Base-by-base conservation (phyloP, 2,329 filamentous ascomycete genomes). In the Cladosporium oxysporum region DNA sequence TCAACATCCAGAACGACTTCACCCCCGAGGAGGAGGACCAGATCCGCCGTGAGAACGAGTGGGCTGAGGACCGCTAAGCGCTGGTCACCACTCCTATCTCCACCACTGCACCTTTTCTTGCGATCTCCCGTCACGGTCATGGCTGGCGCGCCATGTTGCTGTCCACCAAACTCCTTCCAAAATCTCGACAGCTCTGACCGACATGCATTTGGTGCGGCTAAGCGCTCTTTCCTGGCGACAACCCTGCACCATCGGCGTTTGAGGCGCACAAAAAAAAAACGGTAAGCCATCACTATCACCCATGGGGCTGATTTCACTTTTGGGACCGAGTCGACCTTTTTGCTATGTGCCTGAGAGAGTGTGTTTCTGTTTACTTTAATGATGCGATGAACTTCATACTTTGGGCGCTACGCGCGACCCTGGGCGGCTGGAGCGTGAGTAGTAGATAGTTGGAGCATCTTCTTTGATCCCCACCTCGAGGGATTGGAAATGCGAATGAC, bases 1-100 rank as follows among this genome's bases (percentile, higher is more conserved):
- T 99, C 85, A 99, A 99, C 83, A 99, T 99, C 76, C 95, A 96
- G 76, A 99, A 99, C 75, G 95, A 99, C 80, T 99, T 99, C 83
- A 98, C 95, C 0, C 92, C 94, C 2, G 95, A 99, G 81, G 95
- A 99, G 83, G 95, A 99, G 81, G 95, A 99, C 77, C 95, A 99
- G 85, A 99, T 84, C 70, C 82, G 82, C 68, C 81, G 82, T 62
- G 82, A 84, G 78, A 84, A 84, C 78, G 82, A 84, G 79, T 84
- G 82, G 82, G 76, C 76, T 37, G 76, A 78, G 74, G 76, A 78
- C 66, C 75, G 75, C 64, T 77, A 72, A 71, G 67, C 62, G 55
- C 23, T 21, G 26, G 33, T 44, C 37, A 14, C 37, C 14, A 5
- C 11, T 3, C 14, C 12, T 18, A 12, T 53, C 47, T 47, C 50